Evolutionary conservation across 2,329 filamentous ascomycete genomes (phyloP).

Genomic region (Bipolaris cookei): DNA sequence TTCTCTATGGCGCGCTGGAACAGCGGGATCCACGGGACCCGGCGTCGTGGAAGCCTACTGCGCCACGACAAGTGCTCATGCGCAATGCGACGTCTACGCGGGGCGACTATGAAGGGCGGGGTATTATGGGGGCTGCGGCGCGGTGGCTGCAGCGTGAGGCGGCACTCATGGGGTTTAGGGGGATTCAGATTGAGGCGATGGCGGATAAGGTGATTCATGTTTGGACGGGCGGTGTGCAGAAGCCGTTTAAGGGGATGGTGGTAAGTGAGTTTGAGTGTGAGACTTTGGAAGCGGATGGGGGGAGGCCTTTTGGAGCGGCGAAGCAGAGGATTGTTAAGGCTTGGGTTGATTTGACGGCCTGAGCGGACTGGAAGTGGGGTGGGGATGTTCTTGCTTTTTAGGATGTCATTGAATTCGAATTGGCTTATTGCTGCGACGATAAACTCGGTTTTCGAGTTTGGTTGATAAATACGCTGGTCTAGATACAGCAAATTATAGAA

Average conservation of each 20-base stretch:
- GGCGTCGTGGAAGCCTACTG: conserved; percentile 37
- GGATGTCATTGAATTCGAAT: neutral
- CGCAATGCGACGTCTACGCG: conserved; percentile 49
- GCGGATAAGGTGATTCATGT: conserved; percentile 39
- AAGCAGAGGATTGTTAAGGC: conserved; percentile 33
- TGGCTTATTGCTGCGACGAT: neutral
- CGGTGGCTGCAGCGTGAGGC: conserved; percentile 50
- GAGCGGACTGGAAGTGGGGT: no score
- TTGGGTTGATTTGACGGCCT: conserved; percentile 33
- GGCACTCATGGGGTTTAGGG: conserved; percentile 38
- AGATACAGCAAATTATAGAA: no score
- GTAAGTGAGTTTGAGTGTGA: conserved; percentile 33
- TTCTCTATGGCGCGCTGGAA: conserved; percentile 30
- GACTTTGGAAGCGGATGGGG: conserved; percentile 33
- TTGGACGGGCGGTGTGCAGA: conserved; percentile 35
- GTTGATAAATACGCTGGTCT: no score
- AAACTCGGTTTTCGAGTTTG: no score
- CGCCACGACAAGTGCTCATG: conserved; percentile 40
- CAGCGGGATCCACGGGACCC: conserved; percentile 32
- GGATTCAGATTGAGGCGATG: conserved; percentile 47
- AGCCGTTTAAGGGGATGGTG: conserved; percentile 31
- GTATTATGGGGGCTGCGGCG: conserved; percentile 45
- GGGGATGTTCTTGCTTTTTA: neutral
- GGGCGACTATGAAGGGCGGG: conserved; percentile 43
- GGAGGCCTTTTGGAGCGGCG: conserved; percentile 31